phyloP scores from a whole-genome alignment of 2,329 filamentous ascomycete species.

The Scedosporium aurantiacum region DNA sequence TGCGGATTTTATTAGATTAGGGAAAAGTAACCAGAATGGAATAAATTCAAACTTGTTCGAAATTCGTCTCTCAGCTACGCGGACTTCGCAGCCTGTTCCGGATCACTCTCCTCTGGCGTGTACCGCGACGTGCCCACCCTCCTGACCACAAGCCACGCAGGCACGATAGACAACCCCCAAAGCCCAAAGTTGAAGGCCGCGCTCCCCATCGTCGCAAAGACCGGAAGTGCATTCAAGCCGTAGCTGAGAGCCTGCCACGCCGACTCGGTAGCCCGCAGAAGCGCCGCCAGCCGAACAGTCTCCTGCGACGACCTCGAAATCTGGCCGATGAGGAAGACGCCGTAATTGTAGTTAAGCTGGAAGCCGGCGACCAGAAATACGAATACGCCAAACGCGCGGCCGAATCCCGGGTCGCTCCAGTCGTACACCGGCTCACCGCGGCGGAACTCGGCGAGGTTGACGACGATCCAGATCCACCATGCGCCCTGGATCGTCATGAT shows the following conservation, averaged over 20 bases:
- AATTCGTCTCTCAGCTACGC: no score
- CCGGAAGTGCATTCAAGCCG: conserved; percentile 47
- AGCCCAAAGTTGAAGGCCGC: conserved; percentile 62
- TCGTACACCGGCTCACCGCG: conserved; percentile 50
- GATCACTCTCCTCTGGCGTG: no score
- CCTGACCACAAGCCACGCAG: conserved; percentile 50
- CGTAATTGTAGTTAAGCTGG: conserved; percentile 52
- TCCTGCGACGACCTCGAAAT: conserved; percentile 40
- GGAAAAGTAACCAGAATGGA: background rate
- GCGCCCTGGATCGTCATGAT: conserved; percentile 51
- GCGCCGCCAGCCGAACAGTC: conserved; percentile 49
- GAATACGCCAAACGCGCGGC: conserved; percentile 56
- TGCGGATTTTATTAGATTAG: no score
- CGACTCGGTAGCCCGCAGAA: conserved; percentile 60
- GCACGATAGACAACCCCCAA: conserved; percentile 52
- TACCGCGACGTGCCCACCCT: no score
- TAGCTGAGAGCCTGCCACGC: conserved; percentile 66
- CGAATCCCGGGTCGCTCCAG: conserved; percentile 54
- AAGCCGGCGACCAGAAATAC: conserved; percentile 57
- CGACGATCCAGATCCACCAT: conserved; percentile 63
- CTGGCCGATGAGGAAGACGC: no score
- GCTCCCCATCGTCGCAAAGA: conserved; percentile 54
- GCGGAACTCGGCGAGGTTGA: conserved; percentile 53
- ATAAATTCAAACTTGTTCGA: no score
- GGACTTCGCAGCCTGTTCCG: no score